Evolutionary conservation across 306 rosid species (phyloP), one percentile per base, ranked within the genome.

Genomic region (Hippophae tibetana): DNA sequence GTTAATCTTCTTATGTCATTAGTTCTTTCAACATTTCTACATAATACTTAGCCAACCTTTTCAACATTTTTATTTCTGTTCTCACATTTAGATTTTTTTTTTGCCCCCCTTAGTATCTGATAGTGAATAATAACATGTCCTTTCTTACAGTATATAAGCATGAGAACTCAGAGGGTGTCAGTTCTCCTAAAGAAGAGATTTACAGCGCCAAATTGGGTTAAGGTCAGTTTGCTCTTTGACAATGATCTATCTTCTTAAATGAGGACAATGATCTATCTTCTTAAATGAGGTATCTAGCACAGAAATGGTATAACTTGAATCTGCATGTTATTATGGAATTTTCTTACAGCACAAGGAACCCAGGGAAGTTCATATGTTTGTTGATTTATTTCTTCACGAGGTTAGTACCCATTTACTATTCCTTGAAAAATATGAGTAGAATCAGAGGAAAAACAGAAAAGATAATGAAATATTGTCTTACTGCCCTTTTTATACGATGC

Each of bases 281-380:
- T 56, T 42, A 43, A 54, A 69, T 45, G 3, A 59, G 10, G 52
- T 70, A 52, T 13, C 58, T 47, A 58, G 45, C 58, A 47, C 65
- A 47, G 38, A 52, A 62, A 57, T 62, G 43, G 47, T 52, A 61
- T 57, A 23, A 78, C 66, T 62, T 49, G 54, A 43, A 60, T 62
- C 61, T 47, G 57, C 53, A 54, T 7, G 12, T 57, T 31, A 8
- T 60, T n/a, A 72, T 67, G 49, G 70, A 25, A 49, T 53, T 52
- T 75, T 72, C 72, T 71, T 57, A 50, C 96, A 92, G 96, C 96
- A 87, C 75, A 92, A 87, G 84, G 98, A 87, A 81, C 98, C 98
- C 46, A 77, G 96, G 65, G 98, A 88, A 78, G 95, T 92, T 82
- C 96, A 86, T 76, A 92, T 87, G 89, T 88, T 92, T 63, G 88